phyloP scores from a whole-genome alignment of 2,329 filamentous ascomycete species.

The Didymella keratinophila region DNA sequence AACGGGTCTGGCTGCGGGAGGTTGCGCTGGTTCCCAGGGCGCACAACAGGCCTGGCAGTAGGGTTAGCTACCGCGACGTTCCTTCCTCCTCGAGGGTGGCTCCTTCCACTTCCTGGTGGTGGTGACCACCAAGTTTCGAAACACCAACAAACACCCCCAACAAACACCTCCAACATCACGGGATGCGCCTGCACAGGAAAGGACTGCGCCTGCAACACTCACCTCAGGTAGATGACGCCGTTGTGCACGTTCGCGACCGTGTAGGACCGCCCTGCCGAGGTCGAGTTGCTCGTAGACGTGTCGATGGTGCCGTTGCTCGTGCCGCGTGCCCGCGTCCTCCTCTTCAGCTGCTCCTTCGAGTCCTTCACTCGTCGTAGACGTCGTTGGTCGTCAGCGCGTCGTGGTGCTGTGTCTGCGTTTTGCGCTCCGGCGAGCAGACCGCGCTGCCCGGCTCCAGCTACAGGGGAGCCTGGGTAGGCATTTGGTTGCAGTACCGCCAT shows the following conservation, averaged over 20 bases:
- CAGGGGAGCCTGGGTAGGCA: slow-evolving; percentile 40
- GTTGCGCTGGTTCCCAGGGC: slow-evolving; percentile 45
- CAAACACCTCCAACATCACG: not conserved
- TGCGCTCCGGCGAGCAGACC: slow-evolving; percentile 36
- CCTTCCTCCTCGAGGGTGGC: slow-evolving; percentile 6
- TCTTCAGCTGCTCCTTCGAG: slow-evolving; percentile 49
- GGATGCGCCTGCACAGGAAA: not conserved
- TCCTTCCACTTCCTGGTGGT: slow-evolving; percentile 1
- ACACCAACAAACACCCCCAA: slow-evolving; percentile 5
- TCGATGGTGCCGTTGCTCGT: slow-evolving; percentile 46
- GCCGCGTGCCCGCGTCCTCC: slow-evolving; percentile 40
- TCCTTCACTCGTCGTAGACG: slow-evolving; percentile 49
- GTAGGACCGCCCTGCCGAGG: slow-evolving; percentile 51
- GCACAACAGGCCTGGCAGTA: slow-evolving; percentile 45
- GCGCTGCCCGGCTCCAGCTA: slow-evolving; percentile 32
- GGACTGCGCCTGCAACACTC: slow-evolving; percentile 25
- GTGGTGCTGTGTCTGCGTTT: slow-evolving; percentile 37
- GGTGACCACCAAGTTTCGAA: slow-evolving; percentile 9
- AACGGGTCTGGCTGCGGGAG: slow-evolving; percentile 47
- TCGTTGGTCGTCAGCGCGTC: slow-evolving; percentile 41
- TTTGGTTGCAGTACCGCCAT: slow-evolving; percentile 48
- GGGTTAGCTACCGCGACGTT: slow-evolving; percentile 7
- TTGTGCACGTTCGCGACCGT: slow-evolving; percentile 59
- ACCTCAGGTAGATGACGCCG: slow-evolving; percentile 59
- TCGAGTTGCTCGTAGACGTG: slow-evolving; percentile 36